Base-by-base conservation (phyloP, 116 monocot genomes). In the Thalassia testudinum region DNA sequence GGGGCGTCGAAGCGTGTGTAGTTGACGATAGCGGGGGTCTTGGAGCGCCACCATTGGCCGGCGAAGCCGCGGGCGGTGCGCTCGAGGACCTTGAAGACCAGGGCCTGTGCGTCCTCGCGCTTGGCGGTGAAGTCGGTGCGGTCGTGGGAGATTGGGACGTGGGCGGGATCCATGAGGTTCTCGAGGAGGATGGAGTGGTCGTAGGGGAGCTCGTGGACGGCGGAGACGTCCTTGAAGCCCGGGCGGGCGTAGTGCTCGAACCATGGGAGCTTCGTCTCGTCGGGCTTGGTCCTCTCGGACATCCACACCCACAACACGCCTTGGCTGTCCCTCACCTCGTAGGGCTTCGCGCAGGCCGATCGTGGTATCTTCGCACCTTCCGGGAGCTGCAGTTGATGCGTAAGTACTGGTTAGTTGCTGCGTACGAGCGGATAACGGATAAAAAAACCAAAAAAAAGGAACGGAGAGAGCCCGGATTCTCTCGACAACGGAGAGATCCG, bases 301-400 rank as follows among this genome's bases (percentile, higher is more conserved):
- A 90, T 90, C 90, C 90, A 90, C 7, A 84, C 81, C 84, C 90
- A 90, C 16, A 84, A 64, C 5, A 84, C 81, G 24, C 84, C 89
- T 30, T 90, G 89, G 0, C 80, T 80, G 57, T 84, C 75, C 34
- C 50, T 52, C 1, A 78, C 75, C 28, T 84, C 65, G 53, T 81
- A 90, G 1, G 45, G 57, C 34, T 54, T 63, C 10, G 56, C 65
- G 37, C 90, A 90, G 0, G 84, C 78, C 12, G 66, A 50, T 0
- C 28, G 55, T 3, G 90, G 90, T 25, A 90, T 90, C 57, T 70
- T 78, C 1, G 81, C 90, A 21, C 75, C 81, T 21, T 61, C 75
- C 10, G 77, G 72, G 20, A 90, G 61, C 84, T 90, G 71, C 27
- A 73, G 34, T 23, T 18, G 37, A 57, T n/a, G n/a, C n/a, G n/a